Base-by-base conservation (phyloP, 2,329 filamentous ascomycete genomes). In the Penicillium sp. region DNA sequence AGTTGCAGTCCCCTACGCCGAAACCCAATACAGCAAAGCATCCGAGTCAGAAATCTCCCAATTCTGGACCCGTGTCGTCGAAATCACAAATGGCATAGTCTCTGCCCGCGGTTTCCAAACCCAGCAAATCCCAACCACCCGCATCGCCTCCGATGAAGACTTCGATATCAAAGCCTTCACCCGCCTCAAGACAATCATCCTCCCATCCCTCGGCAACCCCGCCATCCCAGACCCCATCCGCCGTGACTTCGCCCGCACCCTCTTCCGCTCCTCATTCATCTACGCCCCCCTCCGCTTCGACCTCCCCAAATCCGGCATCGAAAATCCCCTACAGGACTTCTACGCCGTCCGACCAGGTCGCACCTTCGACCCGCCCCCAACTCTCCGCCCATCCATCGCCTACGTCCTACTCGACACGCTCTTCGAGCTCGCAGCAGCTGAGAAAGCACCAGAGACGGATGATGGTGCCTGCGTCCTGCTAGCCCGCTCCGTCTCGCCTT, bases 181-280 rank as follows among this genome's bases (percentile, higher is more conserved):
- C 29, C 81, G 82, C 46, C 77, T 97, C 1, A 79, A 83, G 43
- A 60, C 67, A 9, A 80, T 97, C 32, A 86, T 96, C 39, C 88
- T 91, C 4, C 88, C 91, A 0, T 77, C 83, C 2, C 81, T 97
- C 0, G 89, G 92, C 2, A 83, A 85, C 0, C 69, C 82, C 5
- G 74, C 78, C 2, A 82, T 97, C 6, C 79, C 86, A 1, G 87
- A 92, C 59, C 78, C 79, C 58, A 84, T 87, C 3, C 85, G 91
- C 39, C 83, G 83, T 49, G 76, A 83, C 1, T 96, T 92, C 66
- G 85, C 88, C 0, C 83, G 87, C 60, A 88, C 86, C 22, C 81
- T 99, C 1, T 96, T 97, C 75, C 81, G 82, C 43, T 90, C 86
- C 29, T 96, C 92, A 1, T 85, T 96, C 54, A 86, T 97, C 47